phyloP scores from a whole-genome alignment of 2,329 filamentous ascomycete species.

The Ophiocordyceps camponoti-leonardi region DNA sequence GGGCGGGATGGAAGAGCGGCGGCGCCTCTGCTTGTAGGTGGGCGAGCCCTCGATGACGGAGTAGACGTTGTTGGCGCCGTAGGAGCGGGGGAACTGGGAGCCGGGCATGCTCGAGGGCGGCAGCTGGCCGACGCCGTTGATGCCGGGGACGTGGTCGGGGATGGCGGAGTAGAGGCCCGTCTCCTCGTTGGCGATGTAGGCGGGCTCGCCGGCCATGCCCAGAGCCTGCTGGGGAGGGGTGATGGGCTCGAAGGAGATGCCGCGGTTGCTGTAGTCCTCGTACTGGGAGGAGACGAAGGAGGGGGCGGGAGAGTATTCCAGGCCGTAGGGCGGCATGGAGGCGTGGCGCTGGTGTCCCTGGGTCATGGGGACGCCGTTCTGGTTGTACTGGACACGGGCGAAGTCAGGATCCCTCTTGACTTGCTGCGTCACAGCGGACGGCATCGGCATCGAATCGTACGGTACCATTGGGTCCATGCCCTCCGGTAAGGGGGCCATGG shows the following conservation, averaged over 20 bases:
- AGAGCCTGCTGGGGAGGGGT: conserved; percentile 86
- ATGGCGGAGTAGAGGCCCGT: conserved; percentile 92
- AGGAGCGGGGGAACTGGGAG: conserved; percentile 61
- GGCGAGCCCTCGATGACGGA: conserved; percentile 95
- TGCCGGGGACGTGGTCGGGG: conserved; percentile 61
- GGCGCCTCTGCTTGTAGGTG: conserved; percentile 92
- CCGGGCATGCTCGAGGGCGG: conserved; percentile 71
- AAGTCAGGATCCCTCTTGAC: conserved; percentile 78
- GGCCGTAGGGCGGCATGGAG: conserved; percentile 89
- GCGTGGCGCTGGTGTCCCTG: conserved; percentile 82
- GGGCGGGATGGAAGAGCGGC: conserved; percentile 82
- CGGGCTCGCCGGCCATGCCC: conserved; percentile 68
- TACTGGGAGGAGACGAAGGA: conserved; percentile 98
- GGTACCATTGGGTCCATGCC: conserved; percentile 58
- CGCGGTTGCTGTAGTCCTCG: conserved; percentile 93
- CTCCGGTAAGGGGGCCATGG: conserved; percentile 38
- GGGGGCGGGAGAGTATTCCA: conserved; percentile 94
- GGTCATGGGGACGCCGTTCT: conserved; percentile 71
- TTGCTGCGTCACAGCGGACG: conserved; percentile 50
- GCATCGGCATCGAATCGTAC: conserved; percentile 54
- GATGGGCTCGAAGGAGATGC: conserved; percentile 89
- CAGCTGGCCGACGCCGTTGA: conserved; percentile 81
- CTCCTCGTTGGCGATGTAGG: conserved; percentile 96
- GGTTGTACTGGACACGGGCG: conserved; percentile 70
- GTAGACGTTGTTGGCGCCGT: conserved; percentile 65